Evolutionary conservation across 2,329 filamentous ascomycete genomes (phyloP).

Genomic region (Byssochlamys sp.): DNA sequence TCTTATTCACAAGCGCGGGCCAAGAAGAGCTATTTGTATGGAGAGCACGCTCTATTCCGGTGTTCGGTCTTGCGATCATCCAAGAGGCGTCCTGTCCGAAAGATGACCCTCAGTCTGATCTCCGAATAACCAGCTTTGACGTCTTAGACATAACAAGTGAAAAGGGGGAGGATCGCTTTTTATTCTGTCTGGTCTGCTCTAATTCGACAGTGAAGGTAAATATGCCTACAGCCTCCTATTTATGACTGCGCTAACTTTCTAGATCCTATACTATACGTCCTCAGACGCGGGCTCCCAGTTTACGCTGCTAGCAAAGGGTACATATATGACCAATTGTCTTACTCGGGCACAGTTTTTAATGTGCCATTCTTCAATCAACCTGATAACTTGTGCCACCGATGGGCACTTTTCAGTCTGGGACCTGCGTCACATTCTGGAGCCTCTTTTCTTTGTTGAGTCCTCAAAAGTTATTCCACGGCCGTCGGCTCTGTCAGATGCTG

Average conservation of each 20-base stretch:
- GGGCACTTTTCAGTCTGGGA: slow-evolving; percentile 61
- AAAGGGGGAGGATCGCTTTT: slow-evolving; percentile 31
- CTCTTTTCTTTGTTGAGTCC: slow-evolving; percentile 17
- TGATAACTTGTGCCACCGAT: slow-evolving; percentile 67
- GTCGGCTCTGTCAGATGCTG: slow-evolving; percentile 14
- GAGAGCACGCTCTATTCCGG: slow-evolving; percentile 51
- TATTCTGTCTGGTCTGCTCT: slow-evolving; percentile 67
- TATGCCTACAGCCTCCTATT: neutral
- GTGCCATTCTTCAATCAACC: slow-evolving; percentile 33
- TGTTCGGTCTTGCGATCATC: slow-evolving; percentile 44
- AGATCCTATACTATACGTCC: slow-evolving; percentile 39
- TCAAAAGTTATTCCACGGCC: slow-evolving; percentile 12
- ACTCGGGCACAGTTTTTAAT: slow-evolving; percentile 49
- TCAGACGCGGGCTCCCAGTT: slow-evolving; percentile 15
- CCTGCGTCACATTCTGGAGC: slow-evolving; percentile 21
- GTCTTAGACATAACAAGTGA: slow-evolving; percentile 29
- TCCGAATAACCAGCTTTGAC: slow-evolving; percentile 75
- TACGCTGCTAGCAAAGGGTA: slow-evolving; percentile 42
- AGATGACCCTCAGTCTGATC: slow-evolving; percentile 48
- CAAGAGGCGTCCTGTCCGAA: slow-evolving; percentile 43
- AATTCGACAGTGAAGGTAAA: slow-evolving; percentile 64
- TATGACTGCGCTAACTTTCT: slow-evolving; percentile 9
- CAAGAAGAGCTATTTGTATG: slow-evolving; percentile 85
- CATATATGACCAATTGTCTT: slow-evolving; percentile 65
- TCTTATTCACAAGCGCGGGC: slow-evolving; percentile 77